phyloP scores from a whole-genome alignment of 2,329 filamentous ascomycete species.

The Cladosporium halotolerans region DNA sequence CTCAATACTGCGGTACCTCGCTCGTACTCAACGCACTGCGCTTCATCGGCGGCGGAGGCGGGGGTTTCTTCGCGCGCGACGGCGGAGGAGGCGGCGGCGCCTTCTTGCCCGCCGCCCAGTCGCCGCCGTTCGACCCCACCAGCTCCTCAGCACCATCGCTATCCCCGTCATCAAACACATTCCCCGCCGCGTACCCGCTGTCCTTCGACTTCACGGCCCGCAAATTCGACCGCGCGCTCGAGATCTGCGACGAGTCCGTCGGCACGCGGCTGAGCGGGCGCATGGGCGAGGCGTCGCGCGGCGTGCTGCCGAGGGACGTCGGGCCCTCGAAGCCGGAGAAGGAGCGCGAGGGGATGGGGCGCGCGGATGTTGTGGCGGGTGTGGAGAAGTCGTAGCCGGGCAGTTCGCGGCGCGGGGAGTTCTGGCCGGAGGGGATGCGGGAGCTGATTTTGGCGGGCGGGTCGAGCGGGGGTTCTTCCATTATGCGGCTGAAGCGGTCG shows the following conservation, averaged over 20 bases:
- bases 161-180: slow-evolving; percentile 49
- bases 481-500: slow-evolving; percentile 50
- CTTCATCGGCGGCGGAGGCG: slow-evolving; percentile 60
- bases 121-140: background rate
- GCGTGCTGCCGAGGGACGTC: slow-evolving; percentile 43
- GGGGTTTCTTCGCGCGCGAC: slow-evolving; percentile 56
- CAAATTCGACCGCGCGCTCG: slow-evolving; percentile 43
- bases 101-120: slow-evolving; percentile 43
- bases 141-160: slow-evolving; percentile 29
- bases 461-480: slow-evolving; percentile 49
- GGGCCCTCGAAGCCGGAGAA: slow-evolving; percentile 54
- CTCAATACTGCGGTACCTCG: slow-evolving; percentile 28
- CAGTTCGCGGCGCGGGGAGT: slow-evolving; percentile 36
- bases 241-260: slow-evolving; percentile 49
- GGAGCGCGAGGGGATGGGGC: slow-evolving; percentile 45
- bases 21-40: slow-evolving; percentile 43
- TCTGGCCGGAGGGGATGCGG: slow-evolving; percentile 34
- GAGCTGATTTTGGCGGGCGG: slow-evolving; percentile 51
- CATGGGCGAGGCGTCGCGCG: slow-evolving; percentile 30
- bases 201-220: slow-evolving; percentile 31
- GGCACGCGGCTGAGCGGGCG: slow-evolving; percentile 46
- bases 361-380: slow-evolving; percentile 13
- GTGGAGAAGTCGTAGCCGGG: slow-evolving; percentile 38
- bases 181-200: slow-evolving; percentile 29
- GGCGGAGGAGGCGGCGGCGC: slow-evolving; percentile 54